Conservation (phyloP, 2,329 filamentous ascomycete genomes). For the Aspergillus quadrilineatus region DNA sequence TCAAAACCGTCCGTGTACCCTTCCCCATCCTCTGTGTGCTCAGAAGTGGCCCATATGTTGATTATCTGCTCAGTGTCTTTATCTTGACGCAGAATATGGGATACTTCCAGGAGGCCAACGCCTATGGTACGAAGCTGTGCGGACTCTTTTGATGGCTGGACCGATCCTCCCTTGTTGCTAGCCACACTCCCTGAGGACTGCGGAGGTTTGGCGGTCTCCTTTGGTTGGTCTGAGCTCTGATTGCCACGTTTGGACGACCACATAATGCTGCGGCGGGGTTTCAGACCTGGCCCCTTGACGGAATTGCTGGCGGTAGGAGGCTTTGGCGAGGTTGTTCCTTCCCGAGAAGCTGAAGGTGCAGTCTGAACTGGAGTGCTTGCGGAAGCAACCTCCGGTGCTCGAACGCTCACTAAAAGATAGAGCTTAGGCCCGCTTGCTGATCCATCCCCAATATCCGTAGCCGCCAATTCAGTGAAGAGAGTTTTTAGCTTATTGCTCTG, state of each 20-base stretch:
- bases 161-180: constrained; percentile 26
- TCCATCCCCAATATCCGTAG: constrained; percentile 68
- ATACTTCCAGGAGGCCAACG: constrained; percentile 74
- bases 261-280: constrained; percentile 47
- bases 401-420: constrained; percentile 79
- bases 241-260: constrained; percentile 40
- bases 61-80: constrained; percentile 74
- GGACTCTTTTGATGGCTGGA: constrained; percentile 33
- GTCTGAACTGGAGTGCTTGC: constrained; percentile 25
- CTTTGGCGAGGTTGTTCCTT: constrained; percentile 31
- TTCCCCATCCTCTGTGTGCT: constrained; percentile 56
- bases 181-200: constrained; percentile 34
- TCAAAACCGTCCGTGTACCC: constrained; percentile 68
- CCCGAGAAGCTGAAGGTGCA: constrained; percentile 36
- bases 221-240: constrained; percentile 32
- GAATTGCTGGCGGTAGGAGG: constrained; percentile 30
- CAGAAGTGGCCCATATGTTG: constrained; percentile 70
- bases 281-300: constrained; percentile 36
- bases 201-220: constrained; percentile 26
- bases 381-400: constrained; percentile 56
- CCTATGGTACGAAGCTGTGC: constrained; percentile 68
- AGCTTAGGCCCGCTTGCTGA: constrained; percentile 67
- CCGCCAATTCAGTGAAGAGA: constrained; percentile 81
- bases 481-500: constrained; percentile 73
- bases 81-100: constrained; percentile 67